Evolutionary conservation across 75 land plant species (phyloP).

Genomic region (Cupressus sempervirens): DNA sequence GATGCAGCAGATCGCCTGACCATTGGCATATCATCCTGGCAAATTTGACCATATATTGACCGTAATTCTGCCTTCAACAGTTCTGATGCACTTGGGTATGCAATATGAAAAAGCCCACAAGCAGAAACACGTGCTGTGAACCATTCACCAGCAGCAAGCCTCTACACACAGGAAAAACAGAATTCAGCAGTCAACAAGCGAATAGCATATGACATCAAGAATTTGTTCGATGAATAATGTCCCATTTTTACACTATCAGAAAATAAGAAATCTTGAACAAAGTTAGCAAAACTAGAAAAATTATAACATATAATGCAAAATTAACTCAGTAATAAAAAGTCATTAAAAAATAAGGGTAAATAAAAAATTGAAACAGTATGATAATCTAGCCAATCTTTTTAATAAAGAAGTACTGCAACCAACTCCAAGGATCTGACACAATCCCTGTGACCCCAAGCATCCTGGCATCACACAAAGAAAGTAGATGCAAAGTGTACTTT

Average conservation of each 20-base stretch:
- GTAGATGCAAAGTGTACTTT: too few species aligned
- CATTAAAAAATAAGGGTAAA: not conserved
- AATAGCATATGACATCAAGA: not conserved
- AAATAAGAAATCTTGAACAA: not conserved
- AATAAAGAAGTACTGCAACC: not conserved
- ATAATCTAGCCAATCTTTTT: not conserved
- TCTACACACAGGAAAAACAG: constrained; percentile 38
- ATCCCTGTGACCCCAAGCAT: too few species aligned
- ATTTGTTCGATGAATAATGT: not conserved
- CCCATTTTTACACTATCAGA: not conserved
- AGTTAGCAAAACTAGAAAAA: not conserved
- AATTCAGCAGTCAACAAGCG: not conserved
- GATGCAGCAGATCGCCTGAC: constrained; percentile 90
- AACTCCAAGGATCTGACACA: too few species aligned
- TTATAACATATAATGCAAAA: not conserved
- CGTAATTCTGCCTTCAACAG: constrained; percentile 66
- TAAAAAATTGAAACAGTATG: not conserved
- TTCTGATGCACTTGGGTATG: constrained; percentile 88
- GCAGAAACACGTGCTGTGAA: constrained; percentile 92
- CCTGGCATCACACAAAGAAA: too few species aligned
- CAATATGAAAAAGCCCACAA: constrained; percentile 94
- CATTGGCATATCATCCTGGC: constrained; percentile 99
- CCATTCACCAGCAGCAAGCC: constrained; percentile 94
- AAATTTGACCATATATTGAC: constrained; percentile 70
- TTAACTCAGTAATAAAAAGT: not conserved